Evolutionary conservation across 768 basidiomycete species (phyloP), one percentile per base, ranked within the genome.

Genomic region (Amyloporia xantha): DNA sequence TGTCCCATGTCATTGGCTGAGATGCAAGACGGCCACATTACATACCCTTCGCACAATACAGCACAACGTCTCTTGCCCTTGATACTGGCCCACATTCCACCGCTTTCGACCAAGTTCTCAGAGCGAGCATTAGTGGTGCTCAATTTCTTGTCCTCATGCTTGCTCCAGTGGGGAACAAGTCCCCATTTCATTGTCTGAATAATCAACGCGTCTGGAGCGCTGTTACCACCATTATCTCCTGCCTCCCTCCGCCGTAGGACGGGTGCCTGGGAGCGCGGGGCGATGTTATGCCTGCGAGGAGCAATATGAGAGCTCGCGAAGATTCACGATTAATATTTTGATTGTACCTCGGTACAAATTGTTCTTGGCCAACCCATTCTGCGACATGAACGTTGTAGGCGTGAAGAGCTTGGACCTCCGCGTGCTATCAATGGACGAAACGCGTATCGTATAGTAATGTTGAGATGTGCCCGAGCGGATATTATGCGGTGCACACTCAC

Each of bases 141-240:
- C 36, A 92, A 67, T 0, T 72, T 71, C 43, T 76, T 78, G 53
- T 84, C 79, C 54, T 93, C 88, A 47, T 76, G 70, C 61, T 89
- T 90, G 60, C 73, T 79, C 84, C 84, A 93, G 61, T 87, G 82
- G 1, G 89, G 91, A 2, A 92, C 79, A 1, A 94, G 71, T 5
- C 94, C 93, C 93, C 93, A 97, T 50, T 76, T 83, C 90, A 91
- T 91, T 0, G 86, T 84, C 28, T 90, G 86, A 53, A 94, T 62
- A 20, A 86, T 68, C 17, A 82, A 65, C 11, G 21, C 42, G 12
- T 49, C 49, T 15, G 20, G 39, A 2, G 41, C 30, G 15, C 48
- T 49, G 4, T 49, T 20, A 10, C 4, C 3, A 25, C 4, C 49
- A 50, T 58, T 13, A 63, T 70, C 56, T 20, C 53, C 53, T 4